Evolutionary conservation across 23 red algal genomes (phyloP).

Genomic region (Gracilaria domingensis): DNA sequence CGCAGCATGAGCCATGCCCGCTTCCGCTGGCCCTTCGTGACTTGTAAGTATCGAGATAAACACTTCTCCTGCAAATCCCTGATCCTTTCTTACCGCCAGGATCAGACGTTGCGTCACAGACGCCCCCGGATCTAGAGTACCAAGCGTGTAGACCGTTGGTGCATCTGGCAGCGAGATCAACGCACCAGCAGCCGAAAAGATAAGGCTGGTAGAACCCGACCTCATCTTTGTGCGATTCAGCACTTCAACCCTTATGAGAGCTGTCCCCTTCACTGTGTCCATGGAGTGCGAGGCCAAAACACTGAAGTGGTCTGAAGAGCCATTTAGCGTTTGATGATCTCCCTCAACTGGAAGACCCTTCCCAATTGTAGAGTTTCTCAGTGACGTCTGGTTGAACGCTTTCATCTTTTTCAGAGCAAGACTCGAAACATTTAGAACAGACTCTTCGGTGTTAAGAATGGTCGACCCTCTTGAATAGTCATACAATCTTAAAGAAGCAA

Average conservation of each 20-base stretch:
- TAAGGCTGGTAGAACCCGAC: conserved; percentile 28
- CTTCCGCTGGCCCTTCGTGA: conserved; percentile 29
- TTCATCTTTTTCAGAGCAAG: conserved; percentile 43
- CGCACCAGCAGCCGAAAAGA: conserved; percentile 54
- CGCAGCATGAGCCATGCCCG: not conserved
- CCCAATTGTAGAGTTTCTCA: conserved; percentile 21
- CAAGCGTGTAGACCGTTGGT: conserved; percentile 36
- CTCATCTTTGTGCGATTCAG: conserved; percentile 47
- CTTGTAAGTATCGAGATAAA: conserved; percentile 49
- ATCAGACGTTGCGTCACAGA: conserved; percentile 44
- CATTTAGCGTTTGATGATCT: conserved; percentile 63
- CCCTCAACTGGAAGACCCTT: conserved; percentile 36
- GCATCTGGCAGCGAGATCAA: conserved; percentile 62
- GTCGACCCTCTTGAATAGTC: conserved; percentile 54
- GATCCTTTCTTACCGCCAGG: conserved; percentile 59
- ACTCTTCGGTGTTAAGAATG: conserved; percentile 60
- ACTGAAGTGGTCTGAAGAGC: conserved; percentile 67
- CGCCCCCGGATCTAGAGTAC: conserved; percentile 39
- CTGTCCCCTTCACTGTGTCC: conserved; percentile 64
- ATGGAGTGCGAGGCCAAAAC: conserved; percentile 65
- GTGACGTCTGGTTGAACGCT: conserved; percentile 24
- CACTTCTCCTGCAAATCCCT: conserved; percentile 64
- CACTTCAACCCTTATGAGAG: conserved; percentile 51
- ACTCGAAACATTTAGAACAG: conserved; percentile 35
- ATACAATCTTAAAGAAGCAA: conserved; percentile 69